These are phyloP conservation scores for Chamaecrista fasciculata DNA, from an alignment of 306 rosid species.

Conservation along the genomic window DNA sequence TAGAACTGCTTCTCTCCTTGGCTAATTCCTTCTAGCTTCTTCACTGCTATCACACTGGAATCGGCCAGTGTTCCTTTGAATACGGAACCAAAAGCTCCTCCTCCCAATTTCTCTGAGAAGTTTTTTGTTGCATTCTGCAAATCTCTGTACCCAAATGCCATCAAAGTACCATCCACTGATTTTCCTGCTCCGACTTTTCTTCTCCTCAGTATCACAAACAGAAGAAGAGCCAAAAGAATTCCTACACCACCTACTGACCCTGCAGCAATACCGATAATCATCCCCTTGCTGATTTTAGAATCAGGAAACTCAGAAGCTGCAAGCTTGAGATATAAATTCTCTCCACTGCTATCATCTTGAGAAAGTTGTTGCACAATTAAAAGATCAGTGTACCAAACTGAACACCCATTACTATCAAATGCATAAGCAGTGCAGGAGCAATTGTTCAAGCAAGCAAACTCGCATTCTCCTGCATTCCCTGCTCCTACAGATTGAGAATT, in stretches of 20 bases:
- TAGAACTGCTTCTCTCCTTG: conserved; percentile 91
- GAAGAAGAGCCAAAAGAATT: conserved; percentile 28
- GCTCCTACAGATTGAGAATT: conserved; percentile 2
- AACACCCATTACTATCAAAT: conserved; percentile 33
- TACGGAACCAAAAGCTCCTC: conserved; percentile 86
- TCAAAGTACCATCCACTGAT: conserved; percentile 41
- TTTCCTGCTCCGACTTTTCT: conserved; percentile 32
- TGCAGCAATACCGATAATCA: conserved; percentile 32
- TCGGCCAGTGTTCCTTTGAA: conserved; percentile 71
- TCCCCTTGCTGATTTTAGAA: conserved; percentile 21
- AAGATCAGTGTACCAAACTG: conserved; percentile 42
- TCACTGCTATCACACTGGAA: conserved; percentile 69
- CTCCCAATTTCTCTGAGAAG: conserved; percentile 81
- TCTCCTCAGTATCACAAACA: conserved; percentile 30
- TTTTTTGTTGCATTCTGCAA: conserved; percentile 54
- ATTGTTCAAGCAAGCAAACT: conserved; percentile 31
- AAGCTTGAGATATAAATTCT: conserved; percentile 43
- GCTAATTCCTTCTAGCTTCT: conserved; percentile 66
- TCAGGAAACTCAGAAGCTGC: conserved; percentile 51
- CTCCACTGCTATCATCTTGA: conserved; percentile 37
- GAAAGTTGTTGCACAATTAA: conserved; percentile 38
- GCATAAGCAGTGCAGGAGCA: conserved; percentile 54
- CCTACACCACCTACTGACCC: conserved; percentile 33
- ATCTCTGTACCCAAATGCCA: conserved; percentile 51
- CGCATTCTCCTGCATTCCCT: conserved; percentile 36